phyloP scores from a whole-genome alignment of 257 asterid genomes.

The Rhazya stricta region DNA sequence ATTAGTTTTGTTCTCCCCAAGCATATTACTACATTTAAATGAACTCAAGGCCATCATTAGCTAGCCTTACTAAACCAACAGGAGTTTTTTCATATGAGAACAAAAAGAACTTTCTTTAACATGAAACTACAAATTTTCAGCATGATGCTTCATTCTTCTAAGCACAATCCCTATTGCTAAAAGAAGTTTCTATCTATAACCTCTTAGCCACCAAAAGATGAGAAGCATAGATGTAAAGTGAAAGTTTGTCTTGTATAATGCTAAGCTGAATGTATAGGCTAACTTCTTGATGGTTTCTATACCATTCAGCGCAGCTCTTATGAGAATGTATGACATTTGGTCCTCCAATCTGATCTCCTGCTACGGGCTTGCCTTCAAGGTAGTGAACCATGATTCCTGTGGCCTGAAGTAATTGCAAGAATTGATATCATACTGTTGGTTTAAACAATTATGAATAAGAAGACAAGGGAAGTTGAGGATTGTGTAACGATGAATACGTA shows the following conservation, averaged over 20 bases:
- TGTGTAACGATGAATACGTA: background rate
- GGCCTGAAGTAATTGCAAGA: constrained; percentile 37
- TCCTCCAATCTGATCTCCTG: constrained; percentile 29
- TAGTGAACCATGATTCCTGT: constrained; percentile 78
- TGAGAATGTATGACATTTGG: constrained; percentile 54
- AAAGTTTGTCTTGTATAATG: background rate
- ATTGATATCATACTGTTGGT: background rate
- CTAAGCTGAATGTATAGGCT: background rate
- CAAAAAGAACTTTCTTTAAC: background rate
- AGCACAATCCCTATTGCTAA: background rate
- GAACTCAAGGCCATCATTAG: background rate
- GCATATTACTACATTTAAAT: background rate
- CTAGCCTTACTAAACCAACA: background rate
- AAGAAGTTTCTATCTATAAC: no score
- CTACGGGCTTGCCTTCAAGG: constrained; percentile 50
- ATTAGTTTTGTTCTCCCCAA: background rate
- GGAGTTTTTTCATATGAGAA: no score
- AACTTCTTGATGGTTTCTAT: constrained; percentile 15
- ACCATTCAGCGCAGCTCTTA: constrained; percentile 86
- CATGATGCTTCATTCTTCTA: background rate
- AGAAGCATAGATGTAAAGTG: background rate
- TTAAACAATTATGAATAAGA: background rate
- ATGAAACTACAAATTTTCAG: background rate
- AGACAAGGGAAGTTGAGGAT: background rate
- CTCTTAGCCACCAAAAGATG: background rate